Evolutionary conservation across 768 basidiomycete genomes (phyloP), one percentile per base, ranked within the genome.

Genomic region (Cubamyces lactineus): DNA sequence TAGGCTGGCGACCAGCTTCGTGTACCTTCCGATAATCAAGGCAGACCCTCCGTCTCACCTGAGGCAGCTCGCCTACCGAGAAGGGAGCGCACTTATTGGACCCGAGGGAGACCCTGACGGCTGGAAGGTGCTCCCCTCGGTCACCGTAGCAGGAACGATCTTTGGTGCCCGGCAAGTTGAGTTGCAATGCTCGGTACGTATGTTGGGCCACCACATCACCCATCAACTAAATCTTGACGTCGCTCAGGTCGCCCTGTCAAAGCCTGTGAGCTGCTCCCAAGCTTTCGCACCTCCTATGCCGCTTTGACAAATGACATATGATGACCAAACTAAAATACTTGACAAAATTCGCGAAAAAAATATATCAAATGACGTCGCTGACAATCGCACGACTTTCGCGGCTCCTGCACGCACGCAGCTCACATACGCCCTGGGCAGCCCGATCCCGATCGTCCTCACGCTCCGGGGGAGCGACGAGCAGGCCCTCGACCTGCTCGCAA

Each of bases 381-480:
- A 34, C 9, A 34, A 34, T 34, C 6, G 34, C 34, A 34, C 34
- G 34, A 34, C 34, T 1, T 34, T 9, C 34, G 1, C 34, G 34
- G 34, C 34, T 11, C 34, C 34, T 11, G 11, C 23, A 2, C 15
- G 23, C 41, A 86, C 15, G 23, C 41, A 86, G 84, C 73, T 84
- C 13, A 77, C 74, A 5, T 86, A 79, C 69, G 77, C 83, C 13
- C 69, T 80, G n/a, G 83, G 82, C 7, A 80, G 81, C 8, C 77
- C 80, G 0, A 76, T 86, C 5, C 84, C 84, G 9, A 70, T 87
- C 8, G 69, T 73, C 43, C 59, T 86, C n/a, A 82, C 80, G 3
- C 64, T 86, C 34, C 74, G 67, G 23, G 75, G 81, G 24, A 62
- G 69, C 2, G 81, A 86, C 68, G 66, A 74, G 12, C 80, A 82